Conservation (phyloP, 129 eudicot genomes). For the Kitagawia praeruptora region DNA sequence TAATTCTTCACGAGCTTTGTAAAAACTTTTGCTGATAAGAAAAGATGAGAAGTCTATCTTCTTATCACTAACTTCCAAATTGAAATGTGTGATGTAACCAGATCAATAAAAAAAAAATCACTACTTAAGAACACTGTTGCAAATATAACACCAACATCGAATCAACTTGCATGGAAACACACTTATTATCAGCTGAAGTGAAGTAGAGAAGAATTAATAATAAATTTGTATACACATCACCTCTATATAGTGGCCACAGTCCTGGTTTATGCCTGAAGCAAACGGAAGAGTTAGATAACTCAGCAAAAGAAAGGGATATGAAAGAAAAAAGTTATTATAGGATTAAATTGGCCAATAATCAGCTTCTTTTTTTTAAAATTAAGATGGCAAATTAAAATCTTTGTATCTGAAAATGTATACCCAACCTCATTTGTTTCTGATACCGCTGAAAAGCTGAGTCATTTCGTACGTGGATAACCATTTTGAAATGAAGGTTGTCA, state of each 20-base stretch:
- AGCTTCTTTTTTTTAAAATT: background rate
- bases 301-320: background rate
- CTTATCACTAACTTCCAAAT: no score
- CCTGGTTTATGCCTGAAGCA: conserved; percentile 64
- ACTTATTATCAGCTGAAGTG: conserved; percentile 2
- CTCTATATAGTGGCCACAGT: conserved; percentile 94
- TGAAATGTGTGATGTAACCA: background rate
- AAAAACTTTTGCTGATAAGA: background rate
- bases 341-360: background rate
- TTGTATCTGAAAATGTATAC: background rate
- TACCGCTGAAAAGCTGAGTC: conserved; percentile 78
- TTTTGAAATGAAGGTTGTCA: conserved; percentile 63
- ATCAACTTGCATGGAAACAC: background rate
- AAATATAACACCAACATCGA: background rate
- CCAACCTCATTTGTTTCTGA: conserved; percentile 85
- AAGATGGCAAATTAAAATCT: background rate
- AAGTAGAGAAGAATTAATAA: background rate
- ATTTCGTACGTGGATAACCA: conserved; percentile 89
- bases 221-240: conserved; percentile 25
- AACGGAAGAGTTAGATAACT: conserved; percentile 6
- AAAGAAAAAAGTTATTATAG: background rate
- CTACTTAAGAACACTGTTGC: background rate
- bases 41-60: background rate
- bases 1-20: background rate
- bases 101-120: background rate